phyloP scores from a whole-genome alignment of 2,329 filamentous ascomycete species.

The Ceratocystis ficicola region DNA sequence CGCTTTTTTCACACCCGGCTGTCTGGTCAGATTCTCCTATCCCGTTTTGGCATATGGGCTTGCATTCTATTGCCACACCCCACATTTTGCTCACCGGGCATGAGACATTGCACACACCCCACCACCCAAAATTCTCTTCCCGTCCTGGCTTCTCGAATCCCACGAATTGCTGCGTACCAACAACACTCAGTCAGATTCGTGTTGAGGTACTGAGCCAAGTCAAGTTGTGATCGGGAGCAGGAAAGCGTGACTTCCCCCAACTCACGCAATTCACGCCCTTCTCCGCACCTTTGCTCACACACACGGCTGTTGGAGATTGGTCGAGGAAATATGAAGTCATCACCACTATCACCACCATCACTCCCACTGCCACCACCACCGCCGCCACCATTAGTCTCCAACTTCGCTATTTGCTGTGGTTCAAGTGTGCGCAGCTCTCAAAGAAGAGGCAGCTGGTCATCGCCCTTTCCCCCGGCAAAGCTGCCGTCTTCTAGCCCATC shows the following conservation, averaged over 20 bases:
- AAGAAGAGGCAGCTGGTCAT: too few relatives aligned
- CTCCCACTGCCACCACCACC: too few relatives aligned
- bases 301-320: neutral
- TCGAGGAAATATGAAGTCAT: neutral
- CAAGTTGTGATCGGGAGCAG: too few relatives aligned
- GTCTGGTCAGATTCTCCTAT: neutral
- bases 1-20: neutral
- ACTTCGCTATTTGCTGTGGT: too few relatives aligned
- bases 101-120: neutral
- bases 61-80: neutral
- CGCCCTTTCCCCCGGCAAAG: neutral
- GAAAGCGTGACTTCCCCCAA: neutral
- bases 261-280: neutral
- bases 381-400: too few relatives aligned
- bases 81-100: neutral
- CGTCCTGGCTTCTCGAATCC: slow-evolving; percentile 2
- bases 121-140: slow-evolving; percentile 4
- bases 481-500: neutral
- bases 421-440: too few relatives aligned
- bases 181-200: too few relatives aligned
- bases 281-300: neutral
- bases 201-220: too few relatives aligned
- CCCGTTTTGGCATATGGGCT: neutral
- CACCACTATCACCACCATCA: too few relatives aligned
- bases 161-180: neutral